These are phyloP conservation scores for Leucogyrophana mollusca DNA, from an alignment of 768 basidiomycete species.

Conservation along the genomic window DNA sequence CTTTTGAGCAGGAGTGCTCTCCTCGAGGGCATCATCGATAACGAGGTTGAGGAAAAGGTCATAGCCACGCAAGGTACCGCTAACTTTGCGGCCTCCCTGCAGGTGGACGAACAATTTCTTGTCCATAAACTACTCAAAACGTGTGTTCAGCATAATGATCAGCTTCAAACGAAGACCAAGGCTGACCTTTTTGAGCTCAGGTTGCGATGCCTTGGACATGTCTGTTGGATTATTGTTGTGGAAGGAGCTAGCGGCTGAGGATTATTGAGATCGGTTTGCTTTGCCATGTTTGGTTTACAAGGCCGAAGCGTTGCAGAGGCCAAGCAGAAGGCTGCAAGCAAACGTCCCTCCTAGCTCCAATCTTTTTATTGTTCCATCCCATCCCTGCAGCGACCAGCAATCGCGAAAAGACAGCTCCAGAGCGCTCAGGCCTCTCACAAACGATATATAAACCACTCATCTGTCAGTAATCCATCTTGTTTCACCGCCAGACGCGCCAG, in stretches of 20 bases:
- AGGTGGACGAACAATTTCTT: constrained; percentile 93
- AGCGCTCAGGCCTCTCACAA: background rate
- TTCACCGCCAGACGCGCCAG: background rate
- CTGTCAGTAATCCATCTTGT: background rate
- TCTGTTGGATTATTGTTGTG: constrained; percentile 16
- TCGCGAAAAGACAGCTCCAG: background rate
- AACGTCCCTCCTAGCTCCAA: background rate
- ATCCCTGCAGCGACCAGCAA: background rate
- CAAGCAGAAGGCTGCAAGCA: background rate
- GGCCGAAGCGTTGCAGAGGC: constrained; percentile 5
- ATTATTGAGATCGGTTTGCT: constrained; percentile 23
- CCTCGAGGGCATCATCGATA: constrained; percentile 93
- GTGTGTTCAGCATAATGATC: background rate
- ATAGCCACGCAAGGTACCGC: constrained; percentile 92
- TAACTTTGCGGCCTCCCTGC: constrained; percentile 93
- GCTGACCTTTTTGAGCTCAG: constrained; percentile 97
- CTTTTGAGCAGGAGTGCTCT: constrained; percentile 86
- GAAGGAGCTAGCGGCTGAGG: background rate
- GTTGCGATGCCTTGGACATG: constrained; percentile 95
- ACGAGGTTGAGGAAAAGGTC: constrained; percentile 99
- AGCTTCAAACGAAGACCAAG: constrained; percentile 1
- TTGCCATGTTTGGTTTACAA: constrained; percentile 30
- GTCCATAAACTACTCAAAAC: constrained; percentile 85
- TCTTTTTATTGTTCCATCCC: background rate
- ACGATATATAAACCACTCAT: background rate